phyloP scores from a whole-genome alignment of 1,139 yeast genomes.

The Candida labiduridarum region DNA sequence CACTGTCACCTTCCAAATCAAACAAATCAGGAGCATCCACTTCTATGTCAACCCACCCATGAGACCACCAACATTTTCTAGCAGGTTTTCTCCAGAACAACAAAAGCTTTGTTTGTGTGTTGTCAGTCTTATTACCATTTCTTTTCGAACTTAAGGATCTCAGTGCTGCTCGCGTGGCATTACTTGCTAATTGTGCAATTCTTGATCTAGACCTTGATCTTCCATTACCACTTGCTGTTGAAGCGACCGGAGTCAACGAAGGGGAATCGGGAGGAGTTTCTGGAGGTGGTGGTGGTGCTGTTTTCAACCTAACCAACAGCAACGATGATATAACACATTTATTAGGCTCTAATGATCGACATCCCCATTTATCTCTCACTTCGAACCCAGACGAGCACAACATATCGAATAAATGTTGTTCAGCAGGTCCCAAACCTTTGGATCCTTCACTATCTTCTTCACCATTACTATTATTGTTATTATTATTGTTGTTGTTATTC shows the following conservation, averaged over 20 bases:
- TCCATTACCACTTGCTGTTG: conserved; percentile 37
- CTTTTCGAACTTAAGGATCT: conserved; percentile 52
- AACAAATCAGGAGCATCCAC: conserved; percentile 29
- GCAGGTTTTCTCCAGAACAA: conserved; percentile 99
- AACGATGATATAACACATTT: conserved; percentile 85
- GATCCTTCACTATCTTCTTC: conserved; percentile 17
- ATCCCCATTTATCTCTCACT: conserved; percentile 79
- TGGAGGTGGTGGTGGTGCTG: conserved; percentile 22
- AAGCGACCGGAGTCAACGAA: conserved; percentile 46
- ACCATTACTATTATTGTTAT: background rate
- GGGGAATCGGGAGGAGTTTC: conserved; percentile 52
- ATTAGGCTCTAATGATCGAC: conserved; percentile 79
- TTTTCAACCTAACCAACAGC: conserved; percentile 70
- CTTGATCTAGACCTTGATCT: conserved; percentile 52
- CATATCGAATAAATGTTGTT: conserved; percentile 93
- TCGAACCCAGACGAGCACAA: conserved; percentile 86
- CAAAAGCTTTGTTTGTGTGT: conserved; percentile 68
- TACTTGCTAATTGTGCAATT: conserved; percentile 43
- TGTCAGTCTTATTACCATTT: conserved; percentile 30
- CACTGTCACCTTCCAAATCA: conserved; percentile 23
- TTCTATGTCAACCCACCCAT: conserved; percentile 57
- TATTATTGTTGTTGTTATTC: background rate
- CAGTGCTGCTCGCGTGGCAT: conserved; percentile 52
- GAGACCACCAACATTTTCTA: conserved; percentile 99
- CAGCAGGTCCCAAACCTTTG: conserved; percentile 79